Evolutionary conservation across 2,329 filamentous ascomycete genomes (phyloP), one percentile per base, ranked within the genome.

Genomic region (Periconia sp.): DNA sequence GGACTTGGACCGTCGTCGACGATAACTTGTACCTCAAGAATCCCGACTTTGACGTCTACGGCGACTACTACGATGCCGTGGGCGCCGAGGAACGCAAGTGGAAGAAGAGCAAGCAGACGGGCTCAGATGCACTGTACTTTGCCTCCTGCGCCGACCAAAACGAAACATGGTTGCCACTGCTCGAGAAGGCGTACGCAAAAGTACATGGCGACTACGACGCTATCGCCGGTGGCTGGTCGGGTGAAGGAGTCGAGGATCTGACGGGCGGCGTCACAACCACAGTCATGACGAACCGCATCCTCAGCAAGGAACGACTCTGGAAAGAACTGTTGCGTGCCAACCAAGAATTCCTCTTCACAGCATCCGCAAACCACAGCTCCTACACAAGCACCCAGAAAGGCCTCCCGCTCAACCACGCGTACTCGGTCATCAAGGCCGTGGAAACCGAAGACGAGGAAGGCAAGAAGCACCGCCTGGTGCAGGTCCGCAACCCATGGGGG

Each of bases 1-100:
- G 91, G 92, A 89, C 92, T 53, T 91, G 91, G 68, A 92, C 89
- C 45, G 92, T 96, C 48, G 84, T 96, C 49, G 92, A 96, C 66
- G 92, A 96, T 72, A 94, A 95, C 72, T 81, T 96, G 0, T 96
- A 90, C 69, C 82, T 96, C 20, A 86, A 83, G 41, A 86, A 87
- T 0, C 85, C 87, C 1, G 88, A 90, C 68, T 88, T 44, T 80
- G 88, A 56, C 75, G 33, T n/a, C 33, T 6, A 14, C 33, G 33
- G 33, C 11, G 91, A 44, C 79, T 89, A 61, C 82, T 91, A 71
- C 83, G 91, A 69, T 85, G 90, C 58, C 15, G 69, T 60, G 33
- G 71, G 67, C 17, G 54, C 44, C 82, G 85, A 58, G 83, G 90
- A 61, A 82, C 85, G 2, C 14, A 69, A 63, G 50, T 91, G 90